Base-by-base conservation (phyloP, 2,329 filamentous ascomycete species). In the Ophiocordyceps unilateralis region DNA sequence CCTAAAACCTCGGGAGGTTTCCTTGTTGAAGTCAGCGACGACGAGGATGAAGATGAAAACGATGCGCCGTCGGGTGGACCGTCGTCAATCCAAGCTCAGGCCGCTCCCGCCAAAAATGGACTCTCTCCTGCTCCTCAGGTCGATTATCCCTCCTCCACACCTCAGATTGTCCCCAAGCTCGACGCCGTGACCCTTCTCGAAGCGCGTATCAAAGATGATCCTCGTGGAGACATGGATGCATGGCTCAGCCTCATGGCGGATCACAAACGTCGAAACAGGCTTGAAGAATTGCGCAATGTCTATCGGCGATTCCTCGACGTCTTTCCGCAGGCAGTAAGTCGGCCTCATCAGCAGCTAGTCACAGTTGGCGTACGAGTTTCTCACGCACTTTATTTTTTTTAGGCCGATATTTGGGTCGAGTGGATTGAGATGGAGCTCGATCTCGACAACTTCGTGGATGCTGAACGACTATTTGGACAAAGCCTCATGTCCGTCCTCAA, bases 331-430 rank as follows among this genome's bases (percentile, higher is more conserved):
- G 81, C 87, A 52, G 91, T 96, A 77, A 74, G 89, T 77, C 43
- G 20, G 1, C 22, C 7, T 20, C 46, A 51, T 46, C 41, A 47
- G 43, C 36, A 14, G 11, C 20, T 15, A 20, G 8, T 7, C 36
- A 12, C 22, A 3, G 12, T 5, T 22, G 11, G 22, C 9, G 7
- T 22, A 11, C 10, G 11, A n/a, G 9, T 21, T 21, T 10, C 20
- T 21, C 19, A 15, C 5, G 20, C 36, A 14, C 23, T 8, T 49
- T 62, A 68, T 39, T n/a, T 19, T 23, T 2, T 19, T 23, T 2
- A 96, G 91, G 88, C 85, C 46, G 85, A 94, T 48, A 74, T 93
- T 57, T 98, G 88, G 88, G 78, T 87, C 36, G 76, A 81, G 40
- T 95, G 88, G 62, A 78, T 87, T 39, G 81, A 84, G 49, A 84